phyloP scores from a whole-genome alignment of 1,284 basidiomycete genomes.

The Ceratobasidium sp. region DNA sequence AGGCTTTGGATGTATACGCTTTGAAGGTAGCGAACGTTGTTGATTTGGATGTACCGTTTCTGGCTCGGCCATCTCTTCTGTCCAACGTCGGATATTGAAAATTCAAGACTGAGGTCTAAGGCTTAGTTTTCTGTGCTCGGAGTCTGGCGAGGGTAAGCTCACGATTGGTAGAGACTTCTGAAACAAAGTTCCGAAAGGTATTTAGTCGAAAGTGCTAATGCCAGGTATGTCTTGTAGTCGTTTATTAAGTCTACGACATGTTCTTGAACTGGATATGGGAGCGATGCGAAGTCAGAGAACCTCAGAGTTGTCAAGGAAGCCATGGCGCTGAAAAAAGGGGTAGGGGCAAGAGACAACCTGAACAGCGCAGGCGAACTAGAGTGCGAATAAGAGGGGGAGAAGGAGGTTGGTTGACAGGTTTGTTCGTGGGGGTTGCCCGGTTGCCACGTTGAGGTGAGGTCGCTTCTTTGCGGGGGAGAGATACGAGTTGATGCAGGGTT shows the following conservation, averaged over 20 bases:
- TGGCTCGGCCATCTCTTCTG: constrained; percentile 6
- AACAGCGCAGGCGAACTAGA: too few species aligned
- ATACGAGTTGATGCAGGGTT: too few species aligned
- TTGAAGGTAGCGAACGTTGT: constrained; percentile 14
- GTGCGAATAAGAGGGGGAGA: too few species aligned
- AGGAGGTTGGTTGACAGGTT: too few species aligned
- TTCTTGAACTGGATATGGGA: constrained; percentile 21
- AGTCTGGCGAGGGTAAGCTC: background rate
- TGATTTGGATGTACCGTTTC: background rate
- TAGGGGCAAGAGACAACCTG: too few species aligned
- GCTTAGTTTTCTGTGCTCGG: background rate
- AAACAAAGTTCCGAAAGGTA: constrained; percentile 25
- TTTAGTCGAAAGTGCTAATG: constrained; percentile 9
- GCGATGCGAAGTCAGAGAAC: constrained; percentile 18
- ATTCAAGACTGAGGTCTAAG: constrained; percentile 1
- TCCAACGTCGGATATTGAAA: constrained; percentile 11
- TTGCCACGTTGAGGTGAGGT: too few species aligned
- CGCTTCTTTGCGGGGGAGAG: too few species aligned
- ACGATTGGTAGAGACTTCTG: constrained; percentile 19
- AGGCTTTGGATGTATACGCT: constrained; percentile 6
- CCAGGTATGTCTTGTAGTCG: constrained; percentile 25
- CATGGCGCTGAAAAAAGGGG: background rate
- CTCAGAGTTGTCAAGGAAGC: background rate
- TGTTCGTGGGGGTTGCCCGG: too few species aligned
- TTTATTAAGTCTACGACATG: constrained; percentile 13